These are phyloP conservation scores for Eucalyptus grandis DNA, from an alignment of 345 rosid species.

Conservation along the genomic window DNA sequence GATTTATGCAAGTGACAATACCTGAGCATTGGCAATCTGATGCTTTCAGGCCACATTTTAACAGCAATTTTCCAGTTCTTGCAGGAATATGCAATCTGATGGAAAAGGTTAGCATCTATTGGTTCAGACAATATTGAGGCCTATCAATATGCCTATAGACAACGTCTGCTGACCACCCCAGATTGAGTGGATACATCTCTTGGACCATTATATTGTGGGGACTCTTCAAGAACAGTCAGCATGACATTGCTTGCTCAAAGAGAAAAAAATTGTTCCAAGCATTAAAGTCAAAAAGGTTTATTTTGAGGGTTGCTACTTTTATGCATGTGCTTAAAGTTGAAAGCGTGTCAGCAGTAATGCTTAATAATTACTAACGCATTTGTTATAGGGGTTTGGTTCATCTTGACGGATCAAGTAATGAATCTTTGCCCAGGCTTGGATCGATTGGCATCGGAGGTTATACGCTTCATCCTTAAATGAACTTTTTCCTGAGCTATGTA, in stretches of 20 bases:
- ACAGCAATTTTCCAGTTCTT: constrained; percentile 72
- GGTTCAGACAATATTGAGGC: constrained; percentile 92
- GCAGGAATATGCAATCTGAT: constrained; percentile 52
- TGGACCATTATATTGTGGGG: constrained; percentile 87
- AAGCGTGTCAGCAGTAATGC: neutral
- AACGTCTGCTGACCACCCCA: constrained; percentile 58
- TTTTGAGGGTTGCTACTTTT: neutral
- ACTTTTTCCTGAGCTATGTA: neutral
- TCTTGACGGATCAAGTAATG: constrained; percentile 69
- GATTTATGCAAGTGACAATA: neutral
- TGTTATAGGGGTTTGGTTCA: constrained; percentile 79
- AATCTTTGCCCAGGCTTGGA: constrained; percentile 94
- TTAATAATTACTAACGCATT: neutral
- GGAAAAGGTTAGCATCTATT: constrained; percentile 76
- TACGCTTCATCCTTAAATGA: neutral
- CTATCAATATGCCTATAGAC: constrained; percentile 82
- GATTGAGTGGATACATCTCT: constrained; percentile 75
- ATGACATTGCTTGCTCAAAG: constrained; percentile 68
- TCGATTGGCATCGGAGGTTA: constrained; percentile 66
- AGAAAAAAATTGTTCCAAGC: constrained; percentile 75
- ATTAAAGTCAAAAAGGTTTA: constrained; percentile 89
- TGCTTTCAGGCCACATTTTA: neutral
- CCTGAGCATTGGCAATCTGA: neutral
- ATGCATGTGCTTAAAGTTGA: neutral
- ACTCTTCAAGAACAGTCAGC: constrained; percentile 79